These are phyloP conservation scores for Neopestalotiopsis sp. DNA, from an alignment of 2,329 filamentous ascomycete genomes.

Conservation along the genomic window DNA sequence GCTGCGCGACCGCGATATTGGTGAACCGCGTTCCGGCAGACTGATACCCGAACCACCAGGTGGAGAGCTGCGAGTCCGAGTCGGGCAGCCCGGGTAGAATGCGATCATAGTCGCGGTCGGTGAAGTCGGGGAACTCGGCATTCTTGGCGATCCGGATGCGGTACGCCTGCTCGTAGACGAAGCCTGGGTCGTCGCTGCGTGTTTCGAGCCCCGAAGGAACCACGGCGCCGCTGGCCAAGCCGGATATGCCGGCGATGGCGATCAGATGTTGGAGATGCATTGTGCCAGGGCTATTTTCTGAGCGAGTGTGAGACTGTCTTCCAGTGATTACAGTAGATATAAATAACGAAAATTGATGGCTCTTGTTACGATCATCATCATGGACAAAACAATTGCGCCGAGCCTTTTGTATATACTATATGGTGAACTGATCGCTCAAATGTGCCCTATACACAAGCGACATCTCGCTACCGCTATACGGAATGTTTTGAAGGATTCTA, in stretches of 20 bases:
- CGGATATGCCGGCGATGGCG: background rate
- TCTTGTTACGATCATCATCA: no score
- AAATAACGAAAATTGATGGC: no score
- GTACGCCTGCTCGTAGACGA: constrained; percentile 10
- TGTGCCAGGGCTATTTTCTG: background rate
- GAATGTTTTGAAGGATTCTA: background rate
- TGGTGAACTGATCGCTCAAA: background rate
- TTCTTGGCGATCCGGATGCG: constrained; percentile 14
- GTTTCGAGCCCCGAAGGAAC: background rate
- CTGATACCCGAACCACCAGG: constrained; percentile 12
- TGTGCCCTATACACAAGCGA: background rate
- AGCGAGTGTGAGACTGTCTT: background rate
- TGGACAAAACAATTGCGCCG: no score
- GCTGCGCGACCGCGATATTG: constrained; percentile 8
- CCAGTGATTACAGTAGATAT: background rate
- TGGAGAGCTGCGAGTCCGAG: background rate
- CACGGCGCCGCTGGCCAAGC: background rate
- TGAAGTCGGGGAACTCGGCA: background rate
- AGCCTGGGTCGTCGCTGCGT: background rate
- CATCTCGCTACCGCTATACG: background rate
- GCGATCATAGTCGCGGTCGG: background rate
- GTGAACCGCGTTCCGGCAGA: background rate
- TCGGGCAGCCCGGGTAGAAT: background rate
- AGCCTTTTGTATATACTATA: no score
- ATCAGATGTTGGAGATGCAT: background rate